phyloP scores from a whole-genome alignment of 257 asterid species.

The Solanum pennellii region DNA sequence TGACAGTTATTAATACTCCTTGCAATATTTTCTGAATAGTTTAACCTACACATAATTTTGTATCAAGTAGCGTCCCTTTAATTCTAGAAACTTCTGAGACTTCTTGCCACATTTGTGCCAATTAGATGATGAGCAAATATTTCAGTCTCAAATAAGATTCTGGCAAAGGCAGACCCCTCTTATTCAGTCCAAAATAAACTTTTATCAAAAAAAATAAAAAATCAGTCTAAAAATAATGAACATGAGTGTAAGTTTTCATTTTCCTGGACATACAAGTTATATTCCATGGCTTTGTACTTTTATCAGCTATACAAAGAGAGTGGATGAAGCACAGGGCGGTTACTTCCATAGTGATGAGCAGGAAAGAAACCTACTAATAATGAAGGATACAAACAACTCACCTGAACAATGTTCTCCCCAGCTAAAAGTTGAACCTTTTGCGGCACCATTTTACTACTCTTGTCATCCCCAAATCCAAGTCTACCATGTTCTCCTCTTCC shows the following conservation, averaged over 20 bases:
- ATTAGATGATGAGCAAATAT: neutral
- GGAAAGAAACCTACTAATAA: neutral
- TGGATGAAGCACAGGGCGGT: neutral
- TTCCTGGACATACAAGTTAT: neutral
- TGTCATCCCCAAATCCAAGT: slow-evolving; percentile 98
- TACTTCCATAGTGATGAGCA: neutral
- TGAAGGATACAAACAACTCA: slow-evolving; percentile 5
- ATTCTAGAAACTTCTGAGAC: neutral
- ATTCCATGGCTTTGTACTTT: neutral
- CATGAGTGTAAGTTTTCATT: neutral
- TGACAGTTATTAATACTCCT: neutral
- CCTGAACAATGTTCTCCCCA: slow-evolving; percentile 91
- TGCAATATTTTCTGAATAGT: neutral
- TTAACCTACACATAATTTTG: neutral
- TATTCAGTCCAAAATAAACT: neutral
- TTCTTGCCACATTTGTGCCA: neutral
- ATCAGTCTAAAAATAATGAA: neutral
- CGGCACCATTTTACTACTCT: slow-evolving; percentile 99
- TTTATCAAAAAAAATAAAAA: neutral
- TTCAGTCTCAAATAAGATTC: neutral
- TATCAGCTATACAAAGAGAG: neutral
- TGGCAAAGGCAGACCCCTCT: neutral
- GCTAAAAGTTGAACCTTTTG: slow-evolving; percentile 86
- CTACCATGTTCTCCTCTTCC: slow-evolving; percentile 99
- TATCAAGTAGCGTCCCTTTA: neutral